Percentiles rank a stretch among this genome's conserved stretches.
phyloP scores from a whole-genome alignment of 345 rosid species.

The Jatropha curcas region DNA sequence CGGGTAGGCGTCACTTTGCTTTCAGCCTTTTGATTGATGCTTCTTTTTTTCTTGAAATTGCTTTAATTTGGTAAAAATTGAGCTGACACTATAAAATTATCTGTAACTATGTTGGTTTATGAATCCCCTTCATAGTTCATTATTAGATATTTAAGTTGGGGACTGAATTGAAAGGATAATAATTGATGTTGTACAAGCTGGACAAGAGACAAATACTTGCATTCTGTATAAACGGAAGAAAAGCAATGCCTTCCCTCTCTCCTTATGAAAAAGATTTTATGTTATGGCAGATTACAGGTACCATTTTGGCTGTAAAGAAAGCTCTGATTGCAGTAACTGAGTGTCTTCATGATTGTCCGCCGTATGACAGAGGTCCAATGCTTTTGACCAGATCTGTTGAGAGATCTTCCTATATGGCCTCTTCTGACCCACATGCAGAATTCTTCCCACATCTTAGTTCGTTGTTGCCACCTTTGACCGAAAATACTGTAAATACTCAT shows the following conservation, averaged over 20 bases:
- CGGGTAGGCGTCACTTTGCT: no score
- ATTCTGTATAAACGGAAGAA: not conserved
- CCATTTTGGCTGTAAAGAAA: constrained; percentile 57
- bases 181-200: not conserved
- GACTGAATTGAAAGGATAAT: not conserved
- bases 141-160: not conserved
- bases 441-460: constrained; percentile 54
- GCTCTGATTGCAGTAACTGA: constrained; percentile 55
- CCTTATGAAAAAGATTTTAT: constrained; percentile 3
- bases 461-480: constrained; percentile 25
- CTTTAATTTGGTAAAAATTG: not conserved
- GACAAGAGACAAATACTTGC: not conserved
- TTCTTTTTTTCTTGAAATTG: not conserved
- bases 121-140: not conserved
- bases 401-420: constrained; percentile 19
- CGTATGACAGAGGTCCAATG: constrained; percentile 22
- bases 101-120: not conserved
- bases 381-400: constrained; percentile 30
- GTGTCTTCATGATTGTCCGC: constrained; percentile 43
- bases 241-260: not conserved
- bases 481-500: constrained; percentile 19
- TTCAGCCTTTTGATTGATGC: not conserved
- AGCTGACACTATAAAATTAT: not conserved
- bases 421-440: constrained; percentile 45
- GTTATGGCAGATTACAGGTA: constrained; percentile 51